Evolutionary conservation across 2,329 filamentous ascomycete genomes (phyloP).

Genomic region (Clarireedia hainanense): DNA sequence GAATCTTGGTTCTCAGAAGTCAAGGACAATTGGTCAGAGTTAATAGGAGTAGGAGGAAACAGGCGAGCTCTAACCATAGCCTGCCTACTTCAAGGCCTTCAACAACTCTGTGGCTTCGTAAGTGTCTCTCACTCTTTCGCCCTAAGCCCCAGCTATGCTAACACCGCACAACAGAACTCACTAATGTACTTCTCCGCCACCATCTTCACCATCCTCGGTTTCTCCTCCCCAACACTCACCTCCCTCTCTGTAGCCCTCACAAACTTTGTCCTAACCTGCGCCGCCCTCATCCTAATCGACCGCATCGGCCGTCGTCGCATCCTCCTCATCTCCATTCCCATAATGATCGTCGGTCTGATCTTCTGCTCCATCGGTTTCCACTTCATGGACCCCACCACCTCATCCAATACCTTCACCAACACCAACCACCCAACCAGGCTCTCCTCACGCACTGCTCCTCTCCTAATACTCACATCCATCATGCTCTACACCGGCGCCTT

Average conservation of each 20-base stretch:
- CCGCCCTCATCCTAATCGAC: conserved; percentile 71
- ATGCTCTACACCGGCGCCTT: conserved; percentile 80
- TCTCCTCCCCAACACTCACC: conserved; percentile 69
- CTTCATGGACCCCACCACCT: conserved; percentile 35
- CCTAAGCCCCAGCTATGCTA: background rate
- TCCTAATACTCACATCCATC: conserved; percentile 64
- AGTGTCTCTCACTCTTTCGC: conserved; percentile 27
- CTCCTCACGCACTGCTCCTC: conserved; percentile 33
- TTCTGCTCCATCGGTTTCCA: conserved; percentile 68
- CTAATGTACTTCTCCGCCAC: conserved; percentile 89
- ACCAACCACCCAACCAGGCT: conserved; percentile 18
- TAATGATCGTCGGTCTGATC: conserved; percentile 70
- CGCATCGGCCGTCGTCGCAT: conserved; percentile 71
- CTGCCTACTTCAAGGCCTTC: conserved; percentile 76
- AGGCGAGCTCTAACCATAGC: conserved; percentile 74
- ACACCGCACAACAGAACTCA: conserved; percentile 51
- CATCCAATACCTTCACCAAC: conserved; percentile 8
- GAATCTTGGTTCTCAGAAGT: conserved; percentile 19
- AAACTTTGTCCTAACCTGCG: conserved; percentile 73
- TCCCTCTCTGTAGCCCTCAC: conserved; percentile 74
- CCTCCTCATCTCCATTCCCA: conserved; percentile 72
- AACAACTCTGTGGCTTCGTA: conserved; percentile 82
- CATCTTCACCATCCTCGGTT: conserved; percentile 71
- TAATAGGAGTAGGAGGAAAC: conserved; percentile 53
- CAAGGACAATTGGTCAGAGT: conserved; percentile 41